These are phyloP conservation scores for Grosmannia clavigera DNA, from an alignment of 2,329 filamentous ascomycete species.

Conservation along the genomic window DNA sequence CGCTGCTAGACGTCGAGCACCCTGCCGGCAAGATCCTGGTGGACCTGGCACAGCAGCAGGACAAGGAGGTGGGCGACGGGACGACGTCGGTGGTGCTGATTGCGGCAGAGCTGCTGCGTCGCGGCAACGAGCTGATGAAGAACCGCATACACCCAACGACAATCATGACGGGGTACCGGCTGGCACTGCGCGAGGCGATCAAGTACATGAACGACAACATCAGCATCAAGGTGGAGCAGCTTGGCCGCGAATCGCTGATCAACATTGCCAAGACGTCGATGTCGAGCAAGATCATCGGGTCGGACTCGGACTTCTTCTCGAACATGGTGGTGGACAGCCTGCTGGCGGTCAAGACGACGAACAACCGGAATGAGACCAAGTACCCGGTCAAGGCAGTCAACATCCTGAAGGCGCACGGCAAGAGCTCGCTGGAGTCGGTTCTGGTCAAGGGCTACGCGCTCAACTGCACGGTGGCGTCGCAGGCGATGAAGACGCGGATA, in stretches of 20 bases:
- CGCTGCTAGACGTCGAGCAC: constrained; percentile 91
- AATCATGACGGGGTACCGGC: constrained; percentile 95
- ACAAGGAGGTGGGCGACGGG: constrained; percentile 97
- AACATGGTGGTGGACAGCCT: constrained; percentile 97
- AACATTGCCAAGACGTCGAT: constrained; percentile 98
- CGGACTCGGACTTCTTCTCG: constrained; percentile 92
- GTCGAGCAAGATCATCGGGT: constrained; percentile 97
- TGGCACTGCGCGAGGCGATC: constrained; percentile 89
- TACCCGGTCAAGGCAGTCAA: constrained; percentile 99
- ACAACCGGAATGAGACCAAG: constrained; percentile 82
- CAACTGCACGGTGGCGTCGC: constrained; percentile 96
- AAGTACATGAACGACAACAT: constrained; percentile 99
- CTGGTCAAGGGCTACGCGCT: constrained; percentile 93
- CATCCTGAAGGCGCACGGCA: constrained; percentile 95
- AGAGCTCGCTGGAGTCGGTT: constrained; percentile 69
- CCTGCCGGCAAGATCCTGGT: constrained; percentile 97
- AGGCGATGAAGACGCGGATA: constrained; percentile 92
- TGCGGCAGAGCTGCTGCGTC: constrained; percentile 82
- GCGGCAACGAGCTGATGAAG: constrained; percentile 97
- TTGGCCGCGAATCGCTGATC: constrained; percentile 80
- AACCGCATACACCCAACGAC: constrained; percentile 99
- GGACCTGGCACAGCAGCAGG: constrained; percentile 94
- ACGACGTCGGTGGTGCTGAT: constrained; percentile 97
- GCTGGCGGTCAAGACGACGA: constrained; percentile 83
- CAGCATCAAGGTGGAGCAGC: constrained; percentile 84